phyloP scores from a whole-genome alignment of 2,329 filamentous ascomycete genomes.

The Penicillium sp. region DNA sequence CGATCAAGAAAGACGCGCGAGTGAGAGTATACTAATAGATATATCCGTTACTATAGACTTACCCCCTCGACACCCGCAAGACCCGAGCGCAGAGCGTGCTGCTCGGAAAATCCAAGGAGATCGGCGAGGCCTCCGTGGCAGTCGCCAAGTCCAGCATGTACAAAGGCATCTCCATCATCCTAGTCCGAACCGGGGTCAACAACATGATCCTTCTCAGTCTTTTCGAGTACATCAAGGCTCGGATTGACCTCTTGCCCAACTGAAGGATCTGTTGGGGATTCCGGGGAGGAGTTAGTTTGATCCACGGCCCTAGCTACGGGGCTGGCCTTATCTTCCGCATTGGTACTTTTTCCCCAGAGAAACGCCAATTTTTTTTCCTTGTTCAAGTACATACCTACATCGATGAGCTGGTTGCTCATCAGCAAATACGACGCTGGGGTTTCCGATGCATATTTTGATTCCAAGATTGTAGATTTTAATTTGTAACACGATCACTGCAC shows the following conservation, averaged over 20 bases:
- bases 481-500: not conserved
- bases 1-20: not conserved
- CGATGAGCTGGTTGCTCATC: conserved; percentile 25
- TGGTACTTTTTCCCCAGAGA: conserved; percentile 12
- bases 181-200: conserved; percentile 51
- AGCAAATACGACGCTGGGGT: conserved; percentile 25
- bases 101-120: conserved; percentile 47
- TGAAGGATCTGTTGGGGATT: conserved; percentile 15
- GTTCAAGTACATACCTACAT: conserved; percentile 29
- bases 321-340: not conserved
- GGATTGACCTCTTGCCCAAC: conserved; percentile 47
- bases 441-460: not conserved
- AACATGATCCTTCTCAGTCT: conserved; percentile 55
- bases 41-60: conserved; percentile 41
- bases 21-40: conserved; percentile 9
- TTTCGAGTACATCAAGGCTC: conserved; percentile 51
- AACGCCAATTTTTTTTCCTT: conserved; percentile 15
- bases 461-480: not conserved
- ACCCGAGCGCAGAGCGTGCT: conserved; percentile 54
- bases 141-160: conserved; percentile 51
- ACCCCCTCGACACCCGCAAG: conserved; percentile 53
- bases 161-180: conserved; percentile 53
- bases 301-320: conserved; percentile 2
- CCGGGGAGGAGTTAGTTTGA: not conserved
- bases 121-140: conserved; percentile 45